Evolutionary conservation across 441 rosid genomes (phyloP).

Genomic region (Flueggea neowawraea): DNA sequence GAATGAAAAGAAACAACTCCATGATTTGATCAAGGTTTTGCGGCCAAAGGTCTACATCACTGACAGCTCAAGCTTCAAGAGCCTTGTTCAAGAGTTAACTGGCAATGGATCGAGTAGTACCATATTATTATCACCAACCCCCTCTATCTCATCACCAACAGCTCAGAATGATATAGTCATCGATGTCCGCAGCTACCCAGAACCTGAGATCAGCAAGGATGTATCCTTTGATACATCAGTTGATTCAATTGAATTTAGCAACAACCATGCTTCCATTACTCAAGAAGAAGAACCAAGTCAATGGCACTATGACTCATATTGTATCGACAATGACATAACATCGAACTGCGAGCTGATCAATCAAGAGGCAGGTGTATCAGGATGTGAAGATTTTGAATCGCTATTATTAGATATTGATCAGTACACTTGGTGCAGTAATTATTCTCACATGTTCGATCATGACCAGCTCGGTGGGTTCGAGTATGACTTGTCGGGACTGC

Average conservation of each 20-base stretch:
- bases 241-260: conserved; percentile 9
- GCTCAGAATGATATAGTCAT: no score
- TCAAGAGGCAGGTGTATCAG: no score
- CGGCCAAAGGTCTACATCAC: conserved; percentile 41
- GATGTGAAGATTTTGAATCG: conserved; percentile 15
- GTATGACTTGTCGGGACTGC: conserved; percentile 30
- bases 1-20: conserved; percentile 19
- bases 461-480: conserved; percentile 37
- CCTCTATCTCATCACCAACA: background rate
- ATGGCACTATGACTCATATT: background rate
- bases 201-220: no score
- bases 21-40: conserved; percentile 22
- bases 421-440: conserved; percentile 9
- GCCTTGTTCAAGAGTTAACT: conserved; percentile 42
- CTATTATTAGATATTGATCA: conserved; percentile 16
- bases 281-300: conserved; percentile 1
- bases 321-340: background rate
- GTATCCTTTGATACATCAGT: conserved; percentile 13
- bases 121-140: background rate
- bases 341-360: no score
- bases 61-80: conserved; percentile 33
- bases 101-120: conserved; percentile 20
- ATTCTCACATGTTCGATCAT: conserved; percentile 12
- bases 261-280: conserved; percentile 4
- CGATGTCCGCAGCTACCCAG: no score